Percentiles rank a stretch among this genome's conserved stretches.
Conservation (phyloP, 2,329 filamentous ascomycete genomes). For the Hypoxylon sp. region DNA sequence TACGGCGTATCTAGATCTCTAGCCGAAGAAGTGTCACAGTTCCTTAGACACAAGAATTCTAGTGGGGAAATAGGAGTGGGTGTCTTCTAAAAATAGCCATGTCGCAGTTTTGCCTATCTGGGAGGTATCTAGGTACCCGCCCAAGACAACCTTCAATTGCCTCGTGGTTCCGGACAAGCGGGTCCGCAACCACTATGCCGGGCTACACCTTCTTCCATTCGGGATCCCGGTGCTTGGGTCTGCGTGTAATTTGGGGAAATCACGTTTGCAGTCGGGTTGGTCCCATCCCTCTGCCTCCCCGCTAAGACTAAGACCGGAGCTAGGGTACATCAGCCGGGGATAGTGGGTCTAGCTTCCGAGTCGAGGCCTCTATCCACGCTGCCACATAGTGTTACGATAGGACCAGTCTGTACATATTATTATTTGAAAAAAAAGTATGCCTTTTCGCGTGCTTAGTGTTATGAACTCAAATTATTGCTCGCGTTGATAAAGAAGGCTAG, state of each 20-base stretch:
- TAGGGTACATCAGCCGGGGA: not conserved
- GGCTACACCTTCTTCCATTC: not conserved
- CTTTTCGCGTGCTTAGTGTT: too few relatives aligned
- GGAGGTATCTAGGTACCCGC: constrained; percentile 1
- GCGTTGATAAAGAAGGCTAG: too few relatives aligned
- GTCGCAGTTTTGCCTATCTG: not conserved
- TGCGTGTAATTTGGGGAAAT: not conserved
- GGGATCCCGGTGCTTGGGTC: not conserved
- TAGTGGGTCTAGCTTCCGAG: not conserved
- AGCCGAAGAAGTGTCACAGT: not conserved
- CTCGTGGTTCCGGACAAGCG: not conserved
- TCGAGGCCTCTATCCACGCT: not conserved
- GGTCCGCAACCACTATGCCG: not conserved
- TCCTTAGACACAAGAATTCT: not conserved
- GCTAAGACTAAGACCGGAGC: not conserved
- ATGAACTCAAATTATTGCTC: too few relatives aligned
- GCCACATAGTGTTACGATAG: too few relatives aligned
- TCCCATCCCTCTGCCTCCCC: too few relatives aligned
- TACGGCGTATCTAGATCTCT: not conserved
- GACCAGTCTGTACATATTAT: too few relatives aligned
- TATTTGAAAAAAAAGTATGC: too few relatives aligned
- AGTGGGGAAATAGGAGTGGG: too few relatives aligned
- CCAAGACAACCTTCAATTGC: not conserved
- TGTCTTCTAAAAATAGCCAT: not conserved
- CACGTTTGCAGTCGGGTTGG: not conserved